A percentile compares a stretch with the other conserved stretches of the same genome.
Evolutionary conservation across 306 rosid genomes (phyloP).

Genomic region (Acacia crassicarpa): DNA sequence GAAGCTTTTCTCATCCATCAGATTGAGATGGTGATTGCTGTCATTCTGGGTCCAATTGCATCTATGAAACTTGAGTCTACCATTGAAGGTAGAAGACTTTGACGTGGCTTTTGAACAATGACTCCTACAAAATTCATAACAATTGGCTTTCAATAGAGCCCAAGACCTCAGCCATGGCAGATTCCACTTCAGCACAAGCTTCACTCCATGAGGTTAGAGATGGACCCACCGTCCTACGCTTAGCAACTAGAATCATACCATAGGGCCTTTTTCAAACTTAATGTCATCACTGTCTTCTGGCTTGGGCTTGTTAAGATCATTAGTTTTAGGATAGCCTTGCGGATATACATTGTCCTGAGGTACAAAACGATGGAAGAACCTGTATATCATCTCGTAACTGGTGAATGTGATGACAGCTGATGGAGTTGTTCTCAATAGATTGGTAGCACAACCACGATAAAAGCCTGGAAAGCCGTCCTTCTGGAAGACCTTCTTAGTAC

Average conservation of each 20-base stretch:
- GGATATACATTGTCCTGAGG: slow-evolving; percentile 44
- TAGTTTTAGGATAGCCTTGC: slow-evolving; percentile 33
- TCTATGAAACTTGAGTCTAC: not conserved
- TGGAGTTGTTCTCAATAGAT: slow-evolving; percentile 89
- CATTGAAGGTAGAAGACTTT: not conserved
- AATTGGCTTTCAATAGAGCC: not conserved
- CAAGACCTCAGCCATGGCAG: not conserved
- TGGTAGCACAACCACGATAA: slow-evolving; percentile 89
- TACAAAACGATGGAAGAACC: slow-evolving; percentile 56
- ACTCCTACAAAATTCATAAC: not conserved
- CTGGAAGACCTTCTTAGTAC: slow-evolving; percentile 73
- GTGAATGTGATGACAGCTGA: slow-evolving; percentile 96
- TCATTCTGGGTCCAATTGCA: not conserved
- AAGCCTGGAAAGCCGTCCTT: slow-evolving; percentile 89
- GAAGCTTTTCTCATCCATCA: slow-evolving; percentile 40
- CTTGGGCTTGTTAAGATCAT: slow-evolving; percentile 32
- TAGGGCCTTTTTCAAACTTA: slow-evolving; percentile 17
- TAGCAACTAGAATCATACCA: not conserved
- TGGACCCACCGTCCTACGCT: not conserved
- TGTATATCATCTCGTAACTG: slow-evolving; percentile 85
- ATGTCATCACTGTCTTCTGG: slow-evolving; percentile 26
- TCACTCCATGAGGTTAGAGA: not conserved
- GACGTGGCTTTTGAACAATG: not conserved
- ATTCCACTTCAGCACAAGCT: slow-evolving; percentile 15
- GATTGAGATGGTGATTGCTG: slow-evolving; percentile 49